These are phyloP conservation scores for Monascus ruber DNA, from an alignment of 2,329 filamentous ascomycete genomes.

Conservation along the genomic window DNA sequence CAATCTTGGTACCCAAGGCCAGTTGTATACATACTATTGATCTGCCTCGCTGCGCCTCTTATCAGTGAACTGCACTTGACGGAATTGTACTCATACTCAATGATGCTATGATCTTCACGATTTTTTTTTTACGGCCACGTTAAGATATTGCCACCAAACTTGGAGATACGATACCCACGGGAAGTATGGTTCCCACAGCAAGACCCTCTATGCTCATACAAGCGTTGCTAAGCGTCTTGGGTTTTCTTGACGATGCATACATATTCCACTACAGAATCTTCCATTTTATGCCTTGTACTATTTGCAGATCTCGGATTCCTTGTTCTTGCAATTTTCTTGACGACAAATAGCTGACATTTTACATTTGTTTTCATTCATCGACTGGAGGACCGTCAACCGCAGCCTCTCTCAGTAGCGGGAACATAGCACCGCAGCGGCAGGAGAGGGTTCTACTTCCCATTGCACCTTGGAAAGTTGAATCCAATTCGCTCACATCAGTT, in stretches of 20 bases:
- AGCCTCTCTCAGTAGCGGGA: no score
- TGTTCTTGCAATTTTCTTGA: no score
- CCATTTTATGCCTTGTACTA: no score
- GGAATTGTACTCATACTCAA: constrained; percentile 29
- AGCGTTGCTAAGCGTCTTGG: constrained; percentile 8
- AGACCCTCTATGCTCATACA: constrained; percentile 13
- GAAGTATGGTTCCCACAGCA: constrained; percentile 11
- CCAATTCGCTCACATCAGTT: no score
- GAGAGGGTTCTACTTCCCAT: no score
- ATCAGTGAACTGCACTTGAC: constrained; percentile 11
- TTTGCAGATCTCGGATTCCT: no score
- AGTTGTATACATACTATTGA: constrained; percentile 25
- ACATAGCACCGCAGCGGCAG: no score
- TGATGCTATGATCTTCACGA: constrained; percentile 27
- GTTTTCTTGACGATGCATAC: constrained; percentile 7
- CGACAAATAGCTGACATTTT: no score
- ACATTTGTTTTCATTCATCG: no score
- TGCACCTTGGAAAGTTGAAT: no score
- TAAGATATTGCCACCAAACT: constrained; percentile 14
- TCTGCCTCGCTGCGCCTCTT: constrained; percentile 5
- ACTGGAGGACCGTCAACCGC: no score
- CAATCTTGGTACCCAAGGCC: constrained; percentile 16
- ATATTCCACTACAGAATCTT: neutral
- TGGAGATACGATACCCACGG: constrained; percentile 5
- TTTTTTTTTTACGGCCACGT: constrained; percentile 13